Conservation (phyloP, 2,329 filamentous ascomycete species). For the Chalaropsis thielavioides region DNA sequence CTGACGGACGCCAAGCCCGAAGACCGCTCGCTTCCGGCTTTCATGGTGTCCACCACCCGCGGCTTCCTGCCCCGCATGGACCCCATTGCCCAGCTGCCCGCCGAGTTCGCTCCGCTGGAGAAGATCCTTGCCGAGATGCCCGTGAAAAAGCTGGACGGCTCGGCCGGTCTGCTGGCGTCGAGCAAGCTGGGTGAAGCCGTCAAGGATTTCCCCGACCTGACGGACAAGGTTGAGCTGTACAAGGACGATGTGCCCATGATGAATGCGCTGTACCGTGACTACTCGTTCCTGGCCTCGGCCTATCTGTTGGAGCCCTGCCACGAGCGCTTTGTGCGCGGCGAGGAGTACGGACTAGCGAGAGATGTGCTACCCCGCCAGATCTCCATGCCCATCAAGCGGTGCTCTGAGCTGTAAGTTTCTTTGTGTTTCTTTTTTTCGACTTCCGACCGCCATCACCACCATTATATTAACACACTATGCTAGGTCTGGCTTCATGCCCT, state of each 20-base stretch:
- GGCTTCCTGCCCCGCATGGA: conserved; percentile 60
- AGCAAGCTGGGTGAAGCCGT: conserved; percentile 64
- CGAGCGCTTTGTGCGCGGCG: conserved; percentile 52
- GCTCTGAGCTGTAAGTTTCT: conserved; percentile 64
- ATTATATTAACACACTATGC: background rate
- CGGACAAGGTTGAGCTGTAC: conserved; percentile 56
- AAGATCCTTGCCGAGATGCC: conserved; percentile 64
- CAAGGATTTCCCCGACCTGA: conserved; percentile 61
- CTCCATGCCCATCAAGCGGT: conserved; percentile 66
- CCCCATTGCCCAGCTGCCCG: conserved; percentile 49
- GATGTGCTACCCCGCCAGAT: conserved; percentile 59
- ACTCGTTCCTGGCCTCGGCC: conserved; percentile 77
- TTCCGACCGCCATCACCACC: background rate
- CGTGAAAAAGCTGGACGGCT: conserved; percentile 57
- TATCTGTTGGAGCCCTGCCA: conserved; percentile 89
- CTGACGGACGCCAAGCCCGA: conserved; percentile 47
- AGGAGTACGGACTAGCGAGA: conserved; percentile 64
- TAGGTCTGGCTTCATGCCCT: conserved; percentile 65
- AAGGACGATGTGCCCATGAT: conserved; percentile 60
- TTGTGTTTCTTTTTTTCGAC: background rate
- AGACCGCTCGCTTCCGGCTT: conserved; percentile 52
- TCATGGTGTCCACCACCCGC: conserved; percentile 63
- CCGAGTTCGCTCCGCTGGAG: conserved; percentile 58
- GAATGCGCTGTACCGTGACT: conserved; percentile 82
- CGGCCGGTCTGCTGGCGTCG: conserved; percentile 61